phyloP scores from a whole-genome alignment of 2,329 filamentous ascomycete genomes.

The Bipolaris gigantea region DNA sequence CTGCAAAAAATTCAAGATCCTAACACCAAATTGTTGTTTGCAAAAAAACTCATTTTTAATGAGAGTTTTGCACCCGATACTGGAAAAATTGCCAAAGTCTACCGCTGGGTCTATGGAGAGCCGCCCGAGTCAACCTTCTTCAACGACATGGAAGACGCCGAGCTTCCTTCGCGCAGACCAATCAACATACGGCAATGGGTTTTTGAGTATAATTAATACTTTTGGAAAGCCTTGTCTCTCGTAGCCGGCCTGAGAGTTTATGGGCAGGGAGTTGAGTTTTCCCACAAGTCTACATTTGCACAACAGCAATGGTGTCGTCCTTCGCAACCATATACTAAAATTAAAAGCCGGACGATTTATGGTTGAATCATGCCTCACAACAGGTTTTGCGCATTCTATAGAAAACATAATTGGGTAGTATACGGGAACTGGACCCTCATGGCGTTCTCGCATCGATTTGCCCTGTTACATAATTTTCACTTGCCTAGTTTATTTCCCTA shows the following conservation, averaged over 20 bases:
- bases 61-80: not conserved
- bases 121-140: not conserved
- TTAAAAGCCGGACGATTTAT: not conserved
- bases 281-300: not conserved
- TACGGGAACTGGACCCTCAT: not conserved
- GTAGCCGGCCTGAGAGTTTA: not conserved
- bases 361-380: not conserved
- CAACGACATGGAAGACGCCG: not conserved
- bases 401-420: not conserved
- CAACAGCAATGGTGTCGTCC: not conserved
- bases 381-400: not conserved
- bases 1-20: not conserved
- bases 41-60: not conserved
- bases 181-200: constrained; percentile 6
- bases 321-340: not conserved
- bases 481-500: not conserved
- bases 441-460: not conserved
- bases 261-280: no score
- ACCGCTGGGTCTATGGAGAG: constrained; percentile 3
- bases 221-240: not conserved
- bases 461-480: not conserved
- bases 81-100: not conserved
- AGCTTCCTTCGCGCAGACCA: not conserved
- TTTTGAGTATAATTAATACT: constrained; percentile 1
- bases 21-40: not conserved